Conservation (phyloP, 768 basidiomycete genomes). For the Hydnum rufescens region DNA sequence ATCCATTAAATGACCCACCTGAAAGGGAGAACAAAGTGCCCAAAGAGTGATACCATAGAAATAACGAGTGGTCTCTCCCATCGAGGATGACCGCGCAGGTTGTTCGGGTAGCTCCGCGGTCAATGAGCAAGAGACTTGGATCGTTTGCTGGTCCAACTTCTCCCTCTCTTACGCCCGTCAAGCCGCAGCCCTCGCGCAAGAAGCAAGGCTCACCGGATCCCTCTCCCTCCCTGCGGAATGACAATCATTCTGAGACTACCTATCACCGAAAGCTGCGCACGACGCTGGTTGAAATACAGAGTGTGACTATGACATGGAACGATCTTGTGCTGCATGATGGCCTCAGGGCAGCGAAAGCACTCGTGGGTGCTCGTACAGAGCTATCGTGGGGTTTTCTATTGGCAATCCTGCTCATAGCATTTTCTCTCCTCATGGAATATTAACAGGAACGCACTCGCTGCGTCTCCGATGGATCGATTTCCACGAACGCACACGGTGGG, state of each 20-base stretch:
- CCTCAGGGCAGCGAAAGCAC: conserved; percentile 44
- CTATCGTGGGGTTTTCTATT: conserved; percentile 37
- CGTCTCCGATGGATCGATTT: conserved; percentile 29
- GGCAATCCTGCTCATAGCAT: conserved; percentile 15
- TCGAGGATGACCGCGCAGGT: too few species aligned
- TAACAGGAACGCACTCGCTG: conserved; percentile 37
- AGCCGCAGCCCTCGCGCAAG: conserved; percentile 20
- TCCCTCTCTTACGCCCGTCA: conserved; percentile 45
- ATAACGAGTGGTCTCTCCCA: neutral
- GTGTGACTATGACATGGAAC: conserved; percentile 56
- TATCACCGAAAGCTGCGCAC: conserved; percentile 61
- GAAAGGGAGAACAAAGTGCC: neutral
- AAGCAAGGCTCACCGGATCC: conserved; percentile 21
- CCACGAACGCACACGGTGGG: conserved; percentile 41
- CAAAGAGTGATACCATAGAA: neutral
- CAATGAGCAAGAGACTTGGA: conserved; percentile 39
- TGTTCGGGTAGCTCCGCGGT: too few species aligned
- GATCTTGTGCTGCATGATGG: conserved; percentile 66
- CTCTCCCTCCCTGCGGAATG: conserved; percentile 14
- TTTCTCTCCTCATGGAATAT: neutral
- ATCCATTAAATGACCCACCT: neutral
- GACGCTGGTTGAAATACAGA: conserved; percentile 44
- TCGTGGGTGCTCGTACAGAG: conserved; percentile 61
- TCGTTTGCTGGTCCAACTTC: conserved; percentile 69
- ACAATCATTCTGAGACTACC: conserved; percentile 35